Base-by-base conservation (phyloP, 805 yeast species). In the Myxozyma neglecta region DNA sequence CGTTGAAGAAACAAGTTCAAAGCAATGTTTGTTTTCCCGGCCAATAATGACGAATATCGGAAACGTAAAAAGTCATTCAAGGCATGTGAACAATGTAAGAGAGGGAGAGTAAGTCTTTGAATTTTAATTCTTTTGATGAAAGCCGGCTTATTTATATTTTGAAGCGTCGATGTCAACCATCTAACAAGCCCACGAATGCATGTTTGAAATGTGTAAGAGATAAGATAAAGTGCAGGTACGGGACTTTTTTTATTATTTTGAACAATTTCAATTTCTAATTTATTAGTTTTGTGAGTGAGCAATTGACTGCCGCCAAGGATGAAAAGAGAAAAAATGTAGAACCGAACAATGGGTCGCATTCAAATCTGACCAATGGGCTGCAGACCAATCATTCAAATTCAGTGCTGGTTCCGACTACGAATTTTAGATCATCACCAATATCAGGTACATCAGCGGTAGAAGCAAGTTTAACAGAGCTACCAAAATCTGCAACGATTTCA, bases 21-120 rank as follows among this genome's bases (percentile, higher is more conserved):
- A 35, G 42, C 32, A 40, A 63, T 63, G 67, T 57, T 63, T 42
- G 65, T 63, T 52, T 63, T 63, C 39, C 67, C 67, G 32, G 67
- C 67, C 5, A 55, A 63, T 49, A 60, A 63, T 43, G 64, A 63
- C 43, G 59, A 62, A 13, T 63, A 63, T 36, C 58, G 67, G 39
- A 53, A 61, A 46, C 45, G 67, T 14, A 60, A 61, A 53, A 61
- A 61, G 29, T 57, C 67, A 14, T 57, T 51, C 44, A 60, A 61
- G 44, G 67, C 67, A 7, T 63, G 67, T 47, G 67, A 63, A 35
- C 65, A 61, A 40, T 63, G 67, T 53, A 56, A 61, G 54, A 60
- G 44, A 53, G 59, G 60, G 6, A 44, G 65, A 1, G 67, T 61
- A 53, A n/a, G 52, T 48, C n/a, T 34, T 16, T 5, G 42, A 6